A percentile compares a stretch with the other conserved stretches of the same genome.
These are phyloP conservation scores for Psilocybe cyanescens DNA, from an alignment of 768 basidiomycete genomes.

Conservation along the genomic window DNA sequence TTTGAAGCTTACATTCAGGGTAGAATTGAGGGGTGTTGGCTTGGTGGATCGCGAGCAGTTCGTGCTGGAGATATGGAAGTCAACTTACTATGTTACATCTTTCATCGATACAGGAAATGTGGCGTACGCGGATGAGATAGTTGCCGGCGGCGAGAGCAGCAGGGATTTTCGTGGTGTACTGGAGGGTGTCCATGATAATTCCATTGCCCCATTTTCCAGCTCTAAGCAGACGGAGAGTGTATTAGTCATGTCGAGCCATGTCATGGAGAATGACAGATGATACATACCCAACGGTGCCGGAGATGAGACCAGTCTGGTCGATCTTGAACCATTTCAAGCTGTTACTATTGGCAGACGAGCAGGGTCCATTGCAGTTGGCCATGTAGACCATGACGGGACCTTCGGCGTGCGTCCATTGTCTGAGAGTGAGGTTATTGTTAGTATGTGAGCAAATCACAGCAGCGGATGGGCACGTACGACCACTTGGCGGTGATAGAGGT, in stretches of 20 bases:
- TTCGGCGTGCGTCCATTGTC: constrained; percentile 38
- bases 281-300: constrained; percentile 32
- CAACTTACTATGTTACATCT: background rate
- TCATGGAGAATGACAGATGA: background rate
- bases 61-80: constrained; percentile 23
- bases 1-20: constrained; percentile 33
- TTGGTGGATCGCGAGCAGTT: constrained; percentile 41
- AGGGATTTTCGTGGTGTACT: constrained; percentile 37
- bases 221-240: constrained; percentile 9
- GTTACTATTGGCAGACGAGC: constrained; percentile 35
- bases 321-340: constrained; percentile 43
- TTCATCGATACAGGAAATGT: background rate
- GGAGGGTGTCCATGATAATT: constrained; percentile 28
- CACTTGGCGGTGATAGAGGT: constrained; percentile 37
- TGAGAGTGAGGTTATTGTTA: background rate
- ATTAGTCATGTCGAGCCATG: background rate
- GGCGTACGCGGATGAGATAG: constrained; percentile 38
- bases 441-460: background rate
- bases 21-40: constrained; percentile 44
- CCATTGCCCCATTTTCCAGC: constrained; percentile 34
- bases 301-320: constrained; percentile 34
- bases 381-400: constrained; percentile 43
- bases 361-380: constrained; percentile 36
- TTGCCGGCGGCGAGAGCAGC: constrained; percentile 35
- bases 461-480: constrained; percentile 22